A percentile compares a stretch with the other conserved stretches of the same genome.
Conservation (phyloP, 768 basidiomycete species). For the Cubamyces sp. region DNA sequence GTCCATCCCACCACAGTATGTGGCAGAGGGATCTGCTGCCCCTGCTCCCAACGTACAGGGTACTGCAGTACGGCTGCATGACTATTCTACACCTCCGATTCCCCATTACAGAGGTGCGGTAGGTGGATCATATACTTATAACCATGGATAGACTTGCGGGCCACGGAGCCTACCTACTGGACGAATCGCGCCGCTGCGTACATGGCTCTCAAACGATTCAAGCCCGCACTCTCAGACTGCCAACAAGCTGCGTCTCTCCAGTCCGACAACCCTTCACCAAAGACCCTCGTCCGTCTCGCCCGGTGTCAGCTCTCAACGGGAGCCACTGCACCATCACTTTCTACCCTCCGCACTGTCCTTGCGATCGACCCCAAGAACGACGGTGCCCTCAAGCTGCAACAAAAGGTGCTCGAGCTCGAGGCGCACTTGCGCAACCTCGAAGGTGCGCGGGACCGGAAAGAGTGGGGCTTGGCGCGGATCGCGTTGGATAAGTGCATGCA, state of each 20-base stretch:
- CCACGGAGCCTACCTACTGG: slow-evolving; percentile 69
- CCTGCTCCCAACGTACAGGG: too few species aligned
- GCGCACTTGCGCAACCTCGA: slow-evolving; percentile 68
- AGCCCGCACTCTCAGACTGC: slow-evolving; percentile 76
- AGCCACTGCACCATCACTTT: slow-evolving; percentile 64
- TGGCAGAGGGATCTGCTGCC: too few species aligned
- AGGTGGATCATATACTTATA: neutral
- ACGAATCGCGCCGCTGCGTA: slow-evolving; percentile 88
- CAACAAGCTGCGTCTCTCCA: slow-evolving; percentile 74
- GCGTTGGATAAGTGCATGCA: slow-evolving; percentile 79
- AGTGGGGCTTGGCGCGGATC: slow-evolving; percentile 81
- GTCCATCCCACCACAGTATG: too few species aligned
- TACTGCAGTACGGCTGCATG: too few species aligned
- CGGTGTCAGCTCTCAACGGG: slow-evolving; percentile 85
- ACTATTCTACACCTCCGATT: too few species aligned
- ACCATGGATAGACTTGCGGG: slow-evolving; percentile 29
- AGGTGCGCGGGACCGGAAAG: slow-evolving; percentile 54
- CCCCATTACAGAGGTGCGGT: too few species aligned
- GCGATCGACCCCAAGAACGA: slow-evolving; percentile 64
- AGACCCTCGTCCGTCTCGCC: slow-evolving; percentile 82
- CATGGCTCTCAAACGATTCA: slow-evolving; percentile 81
- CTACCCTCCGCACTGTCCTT: slow-evolving; percentile 65
- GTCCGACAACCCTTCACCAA: slow-evolving; percentile 59
- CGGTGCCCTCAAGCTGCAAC: slow-evolving; percentile 61
- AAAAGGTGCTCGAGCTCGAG: slow-evolving; percentile 63